These are phyloP conservation scores for Backusella liffmaniae DNA, from an alignment of 192 early-diverging fungal genomes.

Conservation along the genomic window DNA sequence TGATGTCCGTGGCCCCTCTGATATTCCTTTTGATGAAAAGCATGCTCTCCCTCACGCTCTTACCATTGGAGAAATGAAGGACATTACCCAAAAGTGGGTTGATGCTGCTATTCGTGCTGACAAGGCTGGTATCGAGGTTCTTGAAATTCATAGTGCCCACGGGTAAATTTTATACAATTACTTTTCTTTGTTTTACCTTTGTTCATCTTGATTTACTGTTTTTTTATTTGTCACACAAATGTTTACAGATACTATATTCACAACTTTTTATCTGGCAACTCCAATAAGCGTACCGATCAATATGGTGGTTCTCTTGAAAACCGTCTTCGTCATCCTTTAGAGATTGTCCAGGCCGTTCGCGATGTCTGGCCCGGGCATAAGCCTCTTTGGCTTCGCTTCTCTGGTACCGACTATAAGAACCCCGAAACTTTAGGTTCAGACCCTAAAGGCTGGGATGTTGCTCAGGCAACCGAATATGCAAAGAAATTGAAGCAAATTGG, in stretches of 20 bases:
- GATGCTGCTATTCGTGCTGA: constrained; percentile 67
- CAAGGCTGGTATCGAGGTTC: constrained; percentile 57
- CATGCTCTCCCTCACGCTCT: constrained; percentile 56
- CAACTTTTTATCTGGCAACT: constrained; percentile 80
- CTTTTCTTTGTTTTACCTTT: constrained; percentile 36
- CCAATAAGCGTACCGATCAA: constrained; percentile 86
- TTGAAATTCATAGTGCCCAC: constrained; percentile 68
- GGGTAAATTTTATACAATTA: constrained; percentile 40
- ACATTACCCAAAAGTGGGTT: constrained; percentile 62
- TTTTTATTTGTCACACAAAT: constrained; percentile 77
- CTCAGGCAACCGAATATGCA: constrained; percentile 70
- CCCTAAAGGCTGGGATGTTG: constrained; percentile 63
- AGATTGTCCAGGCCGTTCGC: constrained; percentile 62
- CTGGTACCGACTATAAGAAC: constrained; percentile 68
- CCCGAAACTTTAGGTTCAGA: constrained; percentile 44
- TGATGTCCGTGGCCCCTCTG: constrained; percentile 65
- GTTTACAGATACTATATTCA: constrained; percentile 77
- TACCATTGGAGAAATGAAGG: constrained; percentile 66
- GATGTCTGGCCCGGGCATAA: constrained; percentile 73
- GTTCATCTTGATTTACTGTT: not conserved
- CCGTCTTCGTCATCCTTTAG: constrained; percentile 72
- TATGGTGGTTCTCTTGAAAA: constrained; percentile 94
- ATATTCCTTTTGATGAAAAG: constrained; percentile 43
- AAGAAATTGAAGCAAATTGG: constrained; percentile 59
- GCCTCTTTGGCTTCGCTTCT: constrained; percentile 87